A percentile compares a stretch with the other conserved stretches of the same genome.
These are phyloP conservation scores for Aspergillus baeticus DNA, from an alignment of 495 filamentous ascomycete genomes.

Conservation along the genomic window DNA sequence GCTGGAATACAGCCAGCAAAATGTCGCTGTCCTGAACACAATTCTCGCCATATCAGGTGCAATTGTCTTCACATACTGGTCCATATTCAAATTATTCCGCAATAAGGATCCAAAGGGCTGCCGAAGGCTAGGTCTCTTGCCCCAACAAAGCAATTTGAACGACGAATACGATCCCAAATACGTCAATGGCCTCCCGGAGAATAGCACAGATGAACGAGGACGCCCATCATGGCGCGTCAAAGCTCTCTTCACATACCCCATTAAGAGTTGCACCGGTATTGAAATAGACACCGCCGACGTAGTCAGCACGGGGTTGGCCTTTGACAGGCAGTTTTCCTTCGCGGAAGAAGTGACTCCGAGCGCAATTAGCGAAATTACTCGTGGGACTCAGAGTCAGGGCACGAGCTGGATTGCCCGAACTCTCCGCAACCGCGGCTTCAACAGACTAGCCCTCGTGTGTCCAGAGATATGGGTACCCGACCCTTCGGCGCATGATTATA, in stretches of 20 bases:
- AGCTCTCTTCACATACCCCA: slow-evolving; percentile 80
- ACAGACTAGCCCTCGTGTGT: slow-evolving; percentile 67
- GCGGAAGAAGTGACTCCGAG: slow-evolving; percentile 58
- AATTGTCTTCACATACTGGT: background rate
- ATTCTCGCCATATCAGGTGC: background rate
- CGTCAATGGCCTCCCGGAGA: slow-evolving; percentile 22
- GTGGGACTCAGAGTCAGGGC: slow-evolving; percentile 1
- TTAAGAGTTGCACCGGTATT: slow-evolving; percentile 84
- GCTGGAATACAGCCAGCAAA: background rate
- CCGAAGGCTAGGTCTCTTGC: slow-evolving; percentile 33
- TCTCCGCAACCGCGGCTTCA: slow-evolving; percentile 63
- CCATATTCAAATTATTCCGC: background rate
- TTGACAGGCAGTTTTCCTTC: slow-evolving; percentile 84
- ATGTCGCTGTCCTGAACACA: slow-evolving; percentile 5
- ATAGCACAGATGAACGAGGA: slow-evolving; percentile 14
- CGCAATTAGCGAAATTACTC: no score
- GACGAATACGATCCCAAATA: slow-evolving; percentile 41
- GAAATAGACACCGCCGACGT: slow-evolving; percentile 68
- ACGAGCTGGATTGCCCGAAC: slow-evolving; percentile 75
- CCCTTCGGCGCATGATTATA: slow-evolving; percentile 43
- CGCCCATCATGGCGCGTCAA: slow-evolving; percentile 59
- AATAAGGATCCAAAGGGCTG: slow-evolving; percentile 28
- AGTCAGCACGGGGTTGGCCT: slow-evolving; percentile 69
- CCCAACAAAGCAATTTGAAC: slow-evolving; percentile 30
- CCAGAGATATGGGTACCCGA: slow-evolving; percentile 83